Evolutionary conservation across 2,329 filamentous ascomycete species (phyloP).

Genomic region (Chrysoporthe deuterocubensis): DNA sequence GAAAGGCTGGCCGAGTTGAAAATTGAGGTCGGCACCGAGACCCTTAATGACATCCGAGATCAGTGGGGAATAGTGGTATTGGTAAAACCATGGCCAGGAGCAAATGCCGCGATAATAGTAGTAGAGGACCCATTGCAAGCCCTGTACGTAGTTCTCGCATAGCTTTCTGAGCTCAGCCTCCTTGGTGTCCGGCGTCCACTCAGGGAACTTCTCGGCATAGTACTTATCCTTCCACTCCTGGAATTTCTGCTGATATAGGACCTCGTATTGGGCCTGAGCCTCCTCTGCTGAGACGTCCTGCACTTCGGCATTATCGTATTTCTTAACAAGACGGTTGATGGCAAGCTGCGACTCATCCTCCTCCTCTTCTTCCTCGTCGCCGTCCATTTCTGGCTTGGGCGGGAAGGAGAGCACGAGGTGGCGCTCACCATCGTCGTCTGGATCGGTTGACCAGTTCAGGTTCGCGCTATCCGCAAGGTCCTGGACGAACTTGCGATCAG

Average conservation of each 20-base stretch:
- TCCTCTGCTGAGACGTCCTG: constrained; percentile 80
- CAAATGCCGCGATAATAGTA: constrained; percentile 98
- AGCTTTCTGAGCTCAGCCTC: constrained; percentile 75
- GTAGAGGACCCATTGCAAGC: constrained; percentile 95
- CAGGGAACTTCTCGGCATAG: constrained; percentile 84
- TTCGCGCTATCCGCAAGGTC: constrained; percentile 72
- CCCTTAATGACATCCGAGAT: constrained; percentile 90
- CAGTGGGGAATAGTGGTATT: constrained; percentile 96
- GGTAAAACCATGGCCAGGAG: constrained; percentile 98
- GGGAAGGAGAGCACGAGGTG: constrained; percentile 58
- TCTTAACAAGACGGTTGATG: constrained; percentile 81
- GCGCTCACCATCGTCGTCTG: constrained; percentile 59
- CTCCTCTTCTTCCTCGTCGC: constrained; percentile 71
- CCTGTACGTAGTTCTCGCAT: constrained; percentile 96
- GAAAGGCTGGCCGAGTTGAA: constrained; percentile 94
- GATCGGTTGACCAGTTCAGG: constrained; percentile 61
- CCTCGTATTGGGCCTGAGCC: constrained; percentile 76
- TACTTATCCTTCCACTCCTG: constrained; percentile 92
- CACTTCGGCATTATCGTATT: constrained; percentile 88
- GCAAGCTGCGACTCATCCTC: constrained; percentile 86
- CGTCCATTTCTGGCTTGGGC: constrained; percentile 40
- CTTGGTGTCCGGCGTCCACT: constrained; percentile 82
- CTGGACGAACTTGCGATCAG: constrained; percentile 91
- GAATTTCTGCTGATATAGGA: constrained; percentile 90
- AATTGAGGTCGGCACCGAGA: constrained; percentile 83